Percentiles rank a stretch among this genome's conserved stretches.
These are phyloP conservation scores for Calonectria naviculata DNA, from an alignment of 2,329 filamentous ascomycete genomes.

Conservation along the genomic window DNA sequence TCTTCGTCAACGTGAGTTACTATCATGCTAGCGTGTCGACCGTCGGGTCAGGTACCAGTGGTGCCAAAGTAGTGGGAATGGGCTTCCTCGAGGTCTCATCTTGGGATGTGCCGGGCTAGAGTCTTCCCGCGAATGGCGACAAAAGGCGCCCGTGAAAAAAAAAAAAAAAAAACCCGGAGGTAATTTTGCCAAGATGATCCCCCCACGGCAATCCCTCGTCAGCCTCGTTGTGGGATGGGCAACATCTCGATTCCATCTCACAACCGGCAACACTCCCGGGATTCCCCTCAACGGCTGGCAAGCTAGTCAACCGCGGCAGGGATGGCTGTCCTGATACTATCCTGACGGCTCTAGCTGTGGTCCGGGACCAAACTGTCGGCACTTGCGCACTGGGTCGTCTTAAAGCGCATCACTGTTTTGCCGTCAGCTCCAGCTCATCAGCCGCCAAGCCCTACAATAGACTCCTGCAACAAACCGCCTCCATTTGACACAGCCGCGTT, in stretches of 20 bases:
- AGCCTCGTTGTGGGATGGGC: not conserved
- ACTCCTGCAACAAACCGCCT: slow-evolving; percentile 17
- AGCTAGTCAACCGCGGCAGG: slow-evolving; percentile 3
- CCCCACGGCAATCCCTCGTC: slow-evolving; percentile 7
- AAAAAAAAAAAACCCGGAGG: not conserved
- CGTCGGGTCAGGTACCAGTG: slow-evolving; percentile 2
- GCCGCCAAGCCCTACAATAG: slow-evolving; percentile 14
- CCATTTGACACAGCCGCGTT: slow-evolving; percentile 13
- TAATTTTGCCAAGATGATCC: slow-evolving; percentile 18
- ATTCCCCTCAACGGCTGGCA: slow-evolving; percentile 7
- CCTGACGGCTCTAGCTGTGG: slow-evolving; percentile 2
- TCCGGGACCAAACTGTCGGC: slow-evolving; percentile 6
- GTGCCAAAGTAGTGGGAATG: not conserved
- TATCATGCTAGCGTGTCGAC: not conserved
- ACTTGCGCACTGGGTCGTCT: slow-evolving; percentile 1
- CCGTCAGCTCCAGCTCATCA: slow-evolving; percentile 12
- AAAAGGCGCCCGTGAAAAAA: not conserved
- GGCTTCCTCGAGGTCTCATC: slow-evolving; percentile 9
- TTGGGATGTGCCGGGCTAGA: not conserved
- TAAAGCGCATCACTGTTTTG: not conserved
- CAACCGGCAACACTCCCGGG: slow-evolving; percentile 17
- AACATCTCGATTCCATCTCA: slow-evolving; percentile 20
- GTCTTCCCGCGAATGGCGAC: not conserved
- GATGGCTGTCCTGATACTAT: slow-evolving; percentile 8
- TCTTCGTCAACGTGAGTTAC: not conserved